A percentile compares a stretch with the other conserved stretches of the same genome.
phyloP scores from a whole-genome alignment of 176 grass and related monocot genomes.

The Lolium perenne region DNA sequence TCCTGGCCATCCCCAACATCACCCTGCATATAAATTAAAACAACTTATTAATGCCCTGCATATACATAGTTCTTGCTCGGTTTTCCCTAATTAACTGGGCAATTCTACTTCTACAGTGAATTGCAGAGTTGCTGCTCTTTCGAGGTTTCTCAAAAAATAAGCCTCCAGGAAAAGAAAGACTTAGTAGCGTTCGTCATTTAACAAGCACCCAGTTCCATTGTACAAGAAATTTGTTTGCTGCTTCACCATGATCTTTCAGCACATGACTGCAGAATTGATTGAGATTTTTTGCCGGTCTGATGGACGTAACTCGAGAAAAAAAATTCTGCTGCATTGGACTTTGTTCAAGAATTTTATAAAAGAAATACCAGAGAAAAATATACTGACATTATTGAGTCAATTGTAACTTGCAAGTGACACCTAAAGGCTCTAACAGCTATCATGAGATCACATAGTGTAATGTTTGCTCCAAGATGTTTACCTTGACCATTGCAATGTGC shows the following conservation, averaged over 20 bases:
- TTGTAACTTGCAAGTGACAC: slow-evolving; percentile 13
- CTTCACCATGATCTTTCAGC: neutral
- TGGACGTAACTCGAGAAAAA: slow-evolving; percentile 9
- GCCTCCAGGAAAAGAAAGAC: neutral
- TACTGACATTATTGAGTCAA: neutral
- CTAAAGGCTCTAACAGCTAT: slow-evolving; percentile 20
- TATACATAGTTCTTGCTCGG: neutral
- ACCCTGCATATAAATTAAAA: slow-evolving; percentile 60
- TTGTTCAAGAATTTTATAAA: slow-evolving; percentile 2
- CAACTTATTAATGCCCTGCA: neutral
- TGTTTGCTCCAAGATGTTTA: slow-evolving; percentile 45
- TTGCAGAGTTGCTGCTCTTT: neutral
- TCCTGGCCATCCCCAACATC: slow-evolving; percentile 96
- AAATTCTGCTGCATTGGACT: neutral
- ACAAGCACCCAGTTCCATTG: neutral
- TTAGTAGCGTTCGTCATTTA: neutral
- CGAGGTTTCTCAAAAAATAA: neutral
- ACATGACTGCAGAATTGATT: neutral
- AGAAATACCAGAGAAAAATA: neutral
- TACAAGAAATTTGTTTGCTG: neutral
- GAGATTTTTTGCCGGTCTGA: slow-evolving; percentile 22
- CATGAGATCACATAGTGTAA: neutral
- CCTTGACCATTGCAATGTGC: slow-evolving; percentile 99
- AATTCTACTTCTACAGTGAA: slow-evolving; percentile 29
- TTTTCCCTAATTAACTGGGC: slow-evolving; percentile 4